phyloP scores from a whole-genome alignment of 345 rosid species.

The Corchorus capsularis region DNA sequence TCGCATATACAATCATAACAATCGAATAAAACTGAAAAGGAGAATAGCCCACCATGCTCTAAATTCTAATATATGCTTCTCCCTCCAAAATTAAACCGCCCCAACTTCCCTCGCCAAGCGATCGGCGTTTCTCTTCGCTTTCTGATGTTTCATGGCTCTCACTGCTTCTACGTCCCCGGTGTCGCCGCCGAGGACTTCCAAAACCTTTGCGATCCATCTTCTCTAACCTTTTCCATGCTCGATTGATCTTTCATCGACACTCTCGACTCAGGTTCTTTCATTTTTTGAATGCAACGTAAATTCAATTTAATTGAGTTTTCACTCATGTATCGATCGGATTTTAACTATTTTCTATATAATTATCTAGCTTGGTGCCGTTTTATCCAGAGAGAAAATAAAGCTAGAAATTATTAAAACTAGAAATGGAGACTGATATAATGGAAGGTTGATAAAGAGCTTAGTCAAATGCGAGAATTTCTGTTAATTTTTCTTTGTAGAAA shows the following conservation, averaged over 20 bases:
- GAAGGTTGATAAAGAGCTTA: neutral
- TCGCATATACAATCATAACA: no score
- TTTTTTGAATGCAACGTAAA: conserved; percentile 37
- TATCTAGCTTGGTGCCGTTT: neutral
- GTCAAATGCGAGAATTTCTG: neutral
- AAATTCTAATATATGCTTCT: no score
- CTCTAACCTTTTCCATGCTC: conserved; percentile 43
- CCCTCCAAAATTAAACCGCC: no score
- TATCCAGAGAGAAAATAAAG: neutral
- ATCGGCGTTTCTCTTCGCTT: no score
- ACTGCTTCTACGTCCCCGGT: no score
- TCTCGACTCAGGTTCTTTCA: conserved; percentile 63
- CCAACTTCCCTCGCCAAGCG: no score
- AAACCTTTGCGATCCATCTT: conserved; percentile 28
- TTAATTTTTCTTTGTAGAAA: neutral
- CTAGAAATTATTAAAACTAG: neutral
- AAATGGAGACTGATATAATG: neutral
- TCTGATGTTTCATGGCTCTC: no score
- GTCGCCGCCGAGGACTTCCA: neutral
- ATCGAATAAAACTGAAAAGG: no score
- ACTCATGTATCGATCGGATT: neutral
- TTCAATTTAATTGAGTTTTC: neutral
- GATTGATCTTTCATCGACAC: conserved; percentile 39
- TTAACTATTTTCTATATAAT: no score
- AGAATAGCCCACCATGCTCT: no score